Percentiles rank a stretch among this genome's conserved stretches.
These are phyloP conservation scores for Colletotrichum tabaci DNA, from an alignment of 2,329 filamentous ascomycete genomes.

Conservation along the genomic window DNA sequence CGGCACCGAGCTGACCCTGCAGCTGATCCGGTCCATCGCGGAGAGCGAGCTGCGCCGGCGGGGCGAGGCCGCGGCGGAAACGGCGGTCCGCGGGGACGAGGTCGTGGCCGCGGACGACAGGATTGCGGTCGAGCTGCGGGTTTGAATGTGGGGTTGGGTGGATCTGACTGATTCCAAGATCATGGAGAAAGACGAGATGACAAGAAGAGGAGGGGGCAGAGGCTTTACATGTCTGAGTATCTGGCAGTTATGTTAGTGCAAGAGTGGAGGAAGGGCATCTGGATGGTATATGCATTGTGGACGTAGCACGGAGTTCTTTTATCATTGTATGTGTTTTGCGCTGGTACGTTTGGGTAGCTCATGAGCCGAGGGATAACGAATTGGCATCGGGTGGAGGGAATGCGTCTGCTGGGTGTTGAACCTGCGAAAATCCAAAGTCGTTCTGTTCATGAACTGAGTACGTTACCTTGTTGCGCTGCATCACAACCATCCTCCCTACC, in stretches of 20 bases:
- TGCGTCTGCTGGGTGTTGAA: no score
- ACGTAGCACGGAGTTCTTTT: neutral
- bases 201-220: no score
- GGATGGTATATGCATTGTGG: neutral
- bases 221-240: slow-evolving; percentile 7
- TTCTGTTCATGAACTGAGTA: no score
- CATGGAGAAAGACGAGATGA: neutral
- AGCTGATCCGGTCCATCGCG: slow-evolving; percentile 70
- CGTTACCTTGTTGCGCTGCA: no score
- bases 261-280: neutral
- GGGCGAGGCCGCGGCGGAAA: neutral
- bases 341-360: no score
- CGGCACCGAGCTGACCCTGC: slow-evolving; percentile 67
- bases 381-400: no score
- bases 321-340: no score
- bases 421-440: no score
- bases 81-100: neutral
- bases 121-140: slow-evolving; percentile 43
- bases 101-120: slow-evolving; percentile 28
- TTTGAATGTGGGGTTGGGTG: slow-evolving; percentile 1
- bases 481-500: no score
- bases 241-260: neutral
- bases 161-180: neutral
- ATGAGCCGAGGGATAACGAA: no score
- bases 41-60: slow-evolving; percentile 61